Base-by-base conservation (phyloP, 495 filamentous ascomycete species). In the Penicillium salamii region DNA sequence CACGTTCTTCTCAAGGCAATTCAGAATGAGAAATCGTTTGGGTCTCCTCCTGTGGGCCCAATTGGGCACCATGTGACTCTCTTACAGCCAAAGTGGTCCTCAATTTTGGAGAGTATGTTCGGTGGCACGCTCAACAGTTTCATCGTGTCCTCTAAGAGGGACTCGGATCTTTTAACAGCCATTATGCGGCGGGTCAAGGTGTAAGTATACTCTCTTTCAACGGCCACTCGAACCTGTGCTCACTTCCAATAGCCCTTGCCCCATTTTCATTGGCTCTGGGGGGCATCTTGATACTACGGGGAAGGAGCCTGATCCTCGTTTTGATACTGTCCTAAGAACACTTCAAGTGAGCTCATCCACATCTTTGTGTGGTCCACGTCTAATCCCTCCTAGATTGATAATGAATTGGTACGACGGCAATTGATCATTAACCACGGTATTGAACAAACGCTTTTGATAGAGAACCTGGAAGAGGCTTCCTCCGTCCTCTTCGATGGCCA, bases 371-470 rank as follows among this genome's bases (percentile, higher is more conserved):
- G 19, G 40, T 7, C 61, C 31, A 47, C 32, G 8, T 35, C 36
- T 49, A 17, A 29, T 32, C 17, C 33, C 17, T 37, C 19, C 9
- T 45, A 91, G 71, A 84, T 98, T 54, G 86, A 93, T 53, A 83
- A 92, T 62, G 79, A 85, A 12, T 66, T 85, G 35, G 88, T 95
- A 18, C 83, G 82, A 28, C 84, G 87, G 50, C 85, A 90, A 42
- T 68, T 97, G 24, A 86, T 99, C 62, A 89, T 99, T 62, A 84
- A 82, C 44, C 77, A 91, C 57, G 67, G 72, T 7, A 87, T 96
- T 37, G 93, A 99, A 48, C 91, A 97, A 59, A 83, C 84, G 9
- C 76, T 96, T 8, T 66, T 99, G 2, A 83, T 97, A 37, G 78
- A 83, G 35, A 68, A 82, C 34, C 71, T 87, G 14, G 59, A 72